Evolutionary conservation across 2,329 filamentous ascomycete genomes (phyloP).

Genomic region (Curvularia sp.): DNA sequence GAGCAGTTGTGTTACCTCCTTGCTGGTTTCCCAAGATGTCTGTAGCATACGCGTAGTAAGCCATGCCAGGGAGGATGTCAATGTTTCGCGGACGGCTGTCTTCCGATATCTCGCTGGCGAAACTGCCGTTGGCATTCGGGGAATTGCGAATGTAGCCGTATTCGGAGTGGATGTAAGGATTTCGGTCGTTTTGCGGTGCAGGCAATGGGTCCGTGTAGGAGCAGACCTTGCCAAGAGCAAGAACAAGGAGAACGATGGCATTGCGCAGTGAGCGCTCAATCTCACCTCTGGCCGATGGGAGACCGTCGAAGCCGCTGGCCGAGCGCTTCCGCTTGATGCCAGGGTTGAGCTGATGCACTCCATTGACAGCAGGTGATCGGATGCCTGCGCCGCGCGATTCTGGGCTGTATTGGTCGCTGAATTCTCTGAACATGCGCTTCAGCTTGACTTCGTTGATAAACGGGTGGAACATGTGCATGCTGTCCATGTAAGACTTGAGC

Average conservation of each 20-base stretch:
- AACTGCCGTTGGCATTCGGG: conserved; percentile 49
- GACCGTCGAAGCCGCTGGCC: conserved; percentile 35
- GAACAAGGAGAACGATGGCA: conserved; percentile 79
- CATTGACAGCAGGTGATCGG: conserved; percentile 33
- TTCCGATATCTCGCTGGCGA: conserved; percentile 34
- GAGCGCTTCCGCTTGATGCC: conserved; percentile 49
- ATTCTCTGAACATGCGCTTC: conserved; percentile 61
- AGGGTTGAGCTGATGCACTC: conserved; percentile 30
- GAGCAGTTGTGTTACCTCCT: conserved; percentile 78
- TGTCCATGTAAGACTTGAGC: conserved; percentile 62
- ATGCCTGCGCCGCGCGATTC: conserved; percentile 29
- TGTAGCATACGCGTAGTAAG: conserved; percentile 86
- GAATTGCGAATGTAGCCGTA: conserved; percentile 43
- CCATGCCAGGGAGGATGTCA: conserved; percentile 85
- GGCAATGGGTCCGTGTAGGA: conserved; percentile 58
- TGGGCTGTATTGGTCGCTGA: conserved; percentile 45
- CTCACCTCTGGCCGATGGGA: conserved; percentile 30
- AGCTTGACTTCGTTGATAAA: conserved; percentile 65
- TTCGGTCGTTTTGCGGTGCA: conserved; percentile 61
- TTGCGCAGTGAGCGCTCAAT: conserved; percentile 58
- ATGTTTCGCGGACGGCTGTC: conserved; percentile 65
- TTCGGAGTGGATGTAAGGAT: conserved; percentile 21
- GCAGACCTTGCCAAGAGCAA: conserved; percentile 88
- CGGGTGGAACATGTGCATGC: conserved; percentile 70
- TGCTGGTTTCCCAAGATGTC: conserved; percentile 84